These are phyloP conservation scores for Suillus occidentalis DNA, from an alignment of 768 basidiomycete genomes.

Conservation along the genomic window DNA sequence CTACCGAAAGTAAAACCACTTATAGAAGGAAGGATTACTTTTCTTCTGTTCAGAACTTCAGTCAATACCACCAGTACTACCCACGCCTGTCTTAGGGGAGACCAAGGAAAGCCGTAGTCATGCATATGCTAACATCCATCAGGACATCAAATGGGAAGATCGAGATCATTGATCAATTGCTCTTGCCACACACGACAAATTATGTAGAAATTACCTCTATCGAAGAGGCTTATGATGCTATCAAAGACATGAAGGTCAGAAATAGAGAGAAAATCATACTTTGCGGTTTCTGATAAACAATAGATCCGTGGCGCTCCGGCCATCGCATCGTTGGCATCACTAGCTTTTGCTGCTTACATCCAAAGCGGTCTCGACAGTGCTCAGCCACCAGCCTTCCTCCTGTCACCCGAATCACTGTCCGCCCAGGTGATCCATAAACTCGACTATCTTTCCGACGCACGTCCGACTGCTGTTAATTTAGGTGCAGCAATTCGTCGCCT, in stretches of 20 bases:
- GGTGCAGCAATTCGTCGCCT: slow-evolving; percentile 82
- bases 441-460: slow-evolving; percentile 75
- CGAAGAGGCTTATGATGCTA: slow-evolving; percentile 88
- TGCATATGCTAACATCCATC: slow-evolving; percentile 40
- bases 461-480: slow-evolving; percentile 97
- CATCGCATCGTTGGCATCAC: slow-evolving; percentile 88
- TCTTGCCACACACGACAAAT: slow-evolving; percentile 76
- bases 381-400: slow-evolving; percentile 54
- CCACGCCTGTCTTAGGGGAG: background rate
- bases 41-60: background rate
- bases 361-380: slow-evolving; percentile 48
- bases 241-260: slow-evolving; percentile 90
- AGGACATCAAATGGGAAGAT: slow-evolving; percentile 50
- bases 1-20: background rate
- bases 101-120: background rate
- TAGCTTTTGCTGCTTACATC: slow-evolving; percentile 70
- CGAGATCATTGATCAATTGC: slow-evolving; percentile 88
- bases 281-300: background rate
- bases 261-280: background rate
- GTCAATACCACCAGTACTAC: background rate
- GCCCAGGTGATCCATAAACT: slow-evolving; percentile 58
- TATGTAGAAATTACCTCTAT: slow-evolving; percentile 67
- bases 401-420: slow-evolving; percentile 51
- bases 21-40: background rate
- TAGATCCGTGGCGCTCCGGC: slow-evolving; percentile 92